These are phyloP conservation scores for Oryza officinalis DNA, from an alignment of 176 grass and related monocot genomes.

Conservation along the genomic window DNA sequence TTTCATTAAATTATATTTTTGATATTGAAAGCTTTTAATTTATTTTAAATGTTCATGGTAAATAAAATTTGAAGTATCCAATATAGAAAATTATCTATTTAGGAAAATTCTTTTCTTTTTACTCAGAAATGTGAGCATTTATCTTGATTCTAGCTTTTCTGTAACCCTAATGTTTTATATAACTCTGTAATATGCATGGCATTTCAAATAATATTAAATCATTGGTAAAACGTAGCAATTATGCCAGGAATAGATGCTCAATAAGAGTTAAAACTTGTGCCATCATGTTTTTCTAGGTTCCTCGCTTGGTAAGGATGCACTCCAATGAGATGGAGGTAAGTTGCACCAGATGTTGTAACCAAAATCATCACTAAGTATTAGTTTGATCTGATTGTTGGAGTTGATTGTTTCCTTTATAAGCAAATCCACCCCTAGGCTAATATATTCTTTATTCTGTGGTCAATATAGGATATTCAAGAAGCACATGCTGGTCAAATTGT, in stretches of 20 bases:
- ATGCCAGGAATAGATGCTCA: neutral
- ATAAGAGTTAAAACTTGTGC: neutral
- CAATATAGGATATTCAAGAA: slow-evolving; percentile 93
- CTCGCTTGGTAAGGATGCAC: slow-evolving; percentile 97
- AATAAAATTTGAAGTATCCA: neutral
- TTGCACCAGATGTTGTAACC: slow-evolving; percentile 15
- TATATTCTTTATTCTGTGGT: slow-evolving; percentile 20
- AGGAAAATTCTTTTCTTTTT: no score
- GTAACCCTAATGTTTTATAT: no score
- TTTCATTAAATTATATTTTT: neutral
- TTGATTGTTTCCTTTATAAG: neutral
- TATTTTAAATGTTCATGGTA: neutral
- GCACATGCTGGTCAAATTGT: slow-evolving; percentile 97
- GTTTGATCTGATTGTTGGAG: slow-evolving; percentile 13
- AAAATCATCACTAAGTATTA: neutral
- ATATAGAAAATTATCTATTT: neutral
- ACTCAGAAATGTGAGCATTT: no score
- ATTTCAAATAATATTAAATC: neutral
- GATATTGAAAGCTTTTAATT: neutral
- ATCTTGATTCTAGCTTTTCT: no score
- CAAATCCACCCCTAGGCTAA: neutral
- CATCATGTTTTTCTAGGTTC: slow-evolving; percentile 62
- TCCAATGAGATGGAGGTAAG: slow-evolving; percentile 97
- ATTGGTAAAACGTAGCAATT: neutral
- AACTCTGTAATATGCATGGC: neutral